Evolutionary conservation across 2,329 filamentous ascomycete genomes (phyloP).

Genomic region (Tolypocladium album): DNA sequence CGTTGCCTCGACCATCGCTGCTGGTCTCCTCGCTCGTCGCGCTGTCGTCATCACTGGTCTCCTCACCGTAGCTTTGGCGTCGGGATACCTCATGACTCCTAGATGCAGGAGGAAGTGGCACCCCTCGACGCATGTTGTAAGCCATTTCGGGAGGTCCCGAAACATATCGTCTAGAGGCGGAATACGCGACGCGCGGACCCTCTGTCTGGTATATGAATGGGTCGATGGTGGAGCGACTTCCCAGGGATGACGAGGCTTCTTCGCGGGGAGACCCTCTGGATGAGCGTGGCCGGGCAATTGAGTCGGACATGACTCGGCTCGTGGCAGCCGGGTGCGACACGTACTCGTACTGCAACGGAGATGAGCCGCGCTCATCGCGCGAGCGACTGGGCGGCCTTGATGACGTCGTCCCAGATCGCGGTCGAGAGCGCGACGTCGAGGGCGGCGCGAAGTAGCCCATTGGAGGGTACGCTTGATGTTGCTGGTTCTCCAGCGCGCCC

Average conservation of each 20-base stretch:
- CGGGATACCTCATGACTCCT: slow-evolving; percentile 20
- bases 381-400: slow-evolving; percentile 24
- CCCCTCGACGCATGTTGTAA: slow-evolving; percentile 14
- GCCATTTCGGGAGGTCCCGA: slow-evolving; percentile 21
- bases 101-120: slow-evolving; percentile 15
- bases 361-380: slow-evolving; percentile 24
- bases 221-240: slow-evolving; percentile 21
- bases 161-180: slow-evolving; percentile 23
- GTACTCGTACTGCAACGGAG: slow-evolving; percentile 36
- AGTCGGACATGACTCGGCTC: slow-evolving; percentile 35
- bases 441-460: slow-evolving; percentile 43
- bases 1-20: slow-evolving; percentile 25
- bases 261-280: slow-evolving; percentile 19
- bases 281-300: slow-evolving; percentile 20
- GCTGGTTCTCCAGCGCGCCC: slow-evolving; percentile 23
- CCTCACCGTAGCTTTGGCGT: slow-evolving; percentile 17
- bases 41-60: slow-evolving; percentile 23
- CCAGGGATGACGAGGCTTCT: slow-evolving; percentile 17
- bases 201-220: slow-evolving; percentile 44
- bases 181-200: slow-evolving; percentile 27
- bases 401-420: slow-evolving; percentile 29
- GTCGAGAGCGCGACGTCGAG: slow-evolving; percentile 26
- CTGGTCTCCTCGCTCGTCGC: slow-evolving; percentile 23
- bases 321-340: slow-evolving; percentile 20
- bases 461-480: slow-evolving; percentile 28